These are phyloP conservation scores for Saccharum officinarum DNA, from an alignment of 176 grass and related monocot species.

Conservation along the genomic window DNA sequence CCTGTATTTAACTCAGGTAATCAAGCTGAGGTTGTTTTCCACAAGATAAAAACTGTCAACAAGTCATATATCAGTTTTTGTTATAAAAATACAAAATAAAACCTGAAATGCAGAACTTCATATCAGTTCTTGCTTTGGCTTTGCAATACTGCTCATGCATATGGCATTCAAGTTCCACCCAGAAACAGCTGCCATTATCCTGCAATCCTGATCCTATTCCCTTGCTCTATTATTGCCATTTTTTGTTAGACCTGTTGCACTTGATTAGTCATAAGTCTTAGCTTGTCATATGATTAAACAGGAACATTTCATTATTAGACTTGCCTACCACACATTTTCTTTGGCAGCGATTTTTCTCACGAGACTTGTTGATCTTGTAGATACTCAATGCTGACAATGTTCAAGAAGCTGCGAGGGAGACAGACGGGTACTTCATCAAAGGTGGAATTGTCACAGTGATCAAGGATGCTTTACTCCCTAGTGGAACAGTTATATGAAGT, in stretches of 20 bases:
- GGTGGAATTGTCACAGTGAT: constrained; percentile 92
- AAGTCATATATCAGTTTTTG: constrained; percentile 7
- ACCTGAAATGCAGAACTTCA: not conserved
- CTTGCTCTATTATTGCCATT: not conserved
- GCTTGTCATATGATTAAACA: constrained; percentile 8
- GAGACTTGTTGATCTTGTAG: constrained; percentile 38
- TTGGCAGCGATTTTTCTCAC: not conserved
- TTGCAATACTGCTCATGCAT: not conserved
- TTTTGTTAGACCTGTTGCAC: constrained; percentile 11
- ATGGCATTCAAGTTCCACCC: not conserved
- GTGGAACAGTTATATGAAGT: constrained; percentile 79
- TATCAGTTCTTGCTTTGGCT: not conserved
- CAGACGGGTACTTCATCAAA: constrained; percentile 98
- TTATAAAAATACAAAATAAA: not conserved
- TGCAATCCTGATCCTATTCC: not conserved
- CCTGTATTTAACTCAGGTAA: not conserved
- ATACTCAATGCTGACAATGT: constrained; percentile 85
- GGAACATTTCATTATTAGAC: not conserved
- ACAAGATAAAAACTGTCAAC: not conserved
- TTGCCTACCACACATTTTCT: not conserved
- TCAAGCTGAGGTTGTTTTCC: not conserved
- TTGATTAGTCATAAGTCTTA: not conserved
- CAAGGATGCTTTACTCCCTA: constrained; percentile 92
- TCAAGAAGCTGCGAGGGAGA: constrained; percentile 88
- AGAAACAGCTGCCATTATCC: not conserved